Evolutionary conservation across 371 early-diverging fungal genomes (phyloP), one percentile per base, ranked within the genome.

Genomic region (Synchytrium microbalum): DNA sequence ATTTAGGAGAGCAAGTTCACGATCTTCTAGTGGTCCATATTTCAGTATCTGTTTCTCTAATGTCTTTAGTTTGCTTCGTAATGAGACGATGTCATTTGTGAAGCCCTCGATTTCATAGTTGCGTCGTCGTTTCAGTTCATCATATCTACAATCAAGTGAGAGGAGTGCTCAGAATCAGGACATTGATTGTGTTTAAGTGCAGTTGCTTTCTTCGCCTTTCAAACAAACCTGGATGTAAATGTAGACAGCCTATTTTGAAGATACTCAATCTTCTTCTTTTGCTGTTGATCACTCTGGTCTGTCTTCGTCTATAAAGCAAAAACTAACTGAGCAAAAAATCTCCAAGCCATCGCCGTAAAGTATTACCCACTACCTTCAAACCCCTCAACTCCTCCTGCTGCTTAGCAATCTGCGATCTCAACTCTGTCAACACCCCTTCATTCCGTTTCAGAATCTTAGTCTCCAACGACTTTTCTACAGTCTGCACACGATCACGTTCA

Each of bases 61-160:
- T 5, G 58, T 33, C 63, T 67, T 60, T 3, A 68, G 55, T 54
- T 63, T 66, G 56, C 72, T 73, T 16, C 79, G 68, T 32, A 82
- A 60, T 30, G 54, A 28, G 2, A 73, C 23, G 54, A 82, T 82
- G 63, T 82, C 83, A 70, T 72, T 81, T 0, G 79, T 80, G 64
- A 81, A 82, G 0, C 83, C 83, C 54, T 82, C 83, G 54, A 82
- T 81, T 64, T 82, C 81, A 58, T 71, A 75, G 60, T 82, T 75
- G 13, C 83, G 67, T 14, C 83, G 70, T 8, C 75, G 65, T 56
- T 77, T 75, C 30, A 82, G 64, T 0, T 72, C 19, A 14, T 63
- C 46, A 63, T 80, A 79, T 51, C 77, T 80, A 46, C 13, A 31
- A 23, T 14, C 13, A 25, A 72, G 26, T 72, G 25, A 19, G 31